Conservation (phyloP, 23 red algal species). For the Gracilaria caudata region DNA sequence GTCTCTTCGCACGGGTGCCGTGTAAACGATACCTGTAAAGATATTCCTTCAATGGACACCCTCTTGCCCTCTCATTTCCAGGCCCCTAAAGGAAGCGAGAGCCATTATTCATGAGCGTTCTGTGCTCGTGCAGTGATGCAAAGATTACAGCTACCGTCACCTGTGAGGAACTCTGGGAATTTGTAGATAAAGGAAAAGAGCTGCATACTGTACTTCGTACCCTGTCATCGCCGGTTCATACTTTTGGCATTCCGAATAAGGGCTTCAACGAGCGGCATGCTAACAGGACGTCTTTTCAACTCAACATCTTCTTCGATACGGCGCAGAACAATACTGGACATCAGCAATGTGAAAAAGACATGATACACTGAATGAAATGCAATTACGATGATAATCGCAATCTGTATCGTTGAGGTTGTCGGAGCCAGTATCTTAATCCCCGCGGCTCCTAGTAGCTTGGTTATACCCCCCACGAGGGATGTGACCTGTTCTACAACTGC, state of each 20-base stretch:
- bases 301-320: constrained; percentile 16
- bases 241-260: constrained; percentile 29
- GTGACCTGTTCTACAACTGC: constrained; percentile 46
- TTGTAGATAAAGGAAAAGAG: too few species aligned
- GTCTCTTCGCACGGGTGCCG: background rate
- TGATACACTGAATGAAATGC: constrained; percentile 60
- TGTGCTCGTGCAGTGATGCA: background rate
- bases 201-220: too few species aligned
- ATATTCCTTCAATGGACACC: background rate
- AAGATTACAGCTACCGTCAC: background rate
- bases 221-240: background rate
- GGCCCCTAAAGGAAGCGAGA: background rate
- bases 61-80: background rate
- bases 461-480: background rate
- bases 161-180: too few species aligned
- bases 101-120: background rate
- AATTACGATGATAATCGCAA: constrained; percentile 37
- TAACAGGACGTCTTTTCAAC: constrained; percentile 24
- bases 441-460: background rate
- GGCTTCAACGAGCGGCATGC: constrained; percentile 33
- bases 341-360: constrained; percentile 64
- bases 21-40: background rate
- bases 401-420: constrained; percentile 10
- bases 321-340: constrained; percentile 25
- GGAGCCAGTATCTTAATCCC: constrained; percentile 20